Base-by-base conservation (phyloP, 2,329 filamentous ascomycete genomes). In the Ophiostoma sp. region DNA sequence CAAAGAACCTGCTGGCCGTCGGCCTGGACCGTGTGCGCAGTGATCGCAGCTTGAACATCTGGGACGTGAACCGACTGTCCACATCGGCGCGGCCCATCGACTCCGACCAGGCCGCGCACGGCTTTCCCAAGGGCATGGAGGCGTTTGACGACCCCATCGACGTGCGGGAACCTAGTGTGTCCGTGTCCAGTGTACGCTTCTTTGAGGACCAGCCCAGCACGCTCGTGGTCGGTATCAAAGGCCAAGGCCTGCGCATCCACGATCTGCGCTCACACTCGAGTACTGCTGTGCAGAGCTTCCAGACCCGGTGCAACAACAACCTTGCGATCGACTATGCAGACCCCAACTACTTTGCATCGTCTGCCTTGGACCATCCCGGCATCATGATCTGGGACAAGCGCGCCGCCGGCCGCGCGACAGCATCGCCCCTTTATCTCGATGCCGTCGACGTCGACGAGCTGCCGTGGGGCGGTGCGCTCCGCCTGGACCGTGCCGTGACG, bases 281-380 rank as follows among this genome's bases (percentile, higher is more conserved):
- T 18, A n/a, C 52, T 9, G 69, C 68, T 6, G 67, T 67, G 58
- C 79, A 85, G 64, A 86, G 81, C n/a, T 89, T 88, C 72, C 84
- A 84, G 70, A 89, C 87, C 4, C 86, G 85, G 72, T 88, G 86
- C 73, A 88, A 87, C 76, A 89, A 89, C 73, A 89, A 89, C 72
- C 76, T 95, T 67, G 85, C 90, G 16, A 91, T 95, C 70, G 91
- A 95, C 78, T 91, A 90, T 70, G 81, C 87, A 36, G 90, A 96
- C 73, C 87, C 89, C 72, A 93, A 95, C 73, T 94, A 93, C 77
- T 94, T 95, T 78, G 88, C 91, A 1, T 93, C 91, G 0, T 92
- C 90, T 14, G 89, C 89, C 2, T 80, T 91, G 12, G 90, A 91
- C 69, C 88, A 91, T 65, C 89, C 91, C 0, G 87, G 87, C 7